A percentile compares a stretch with the other conserved stretches of the same genome.
These are phyloP conservation scores for Prosopis cineraria DNA, from an alignment of 306 rosid genomes.

Conservation along the genomic window DNA sequence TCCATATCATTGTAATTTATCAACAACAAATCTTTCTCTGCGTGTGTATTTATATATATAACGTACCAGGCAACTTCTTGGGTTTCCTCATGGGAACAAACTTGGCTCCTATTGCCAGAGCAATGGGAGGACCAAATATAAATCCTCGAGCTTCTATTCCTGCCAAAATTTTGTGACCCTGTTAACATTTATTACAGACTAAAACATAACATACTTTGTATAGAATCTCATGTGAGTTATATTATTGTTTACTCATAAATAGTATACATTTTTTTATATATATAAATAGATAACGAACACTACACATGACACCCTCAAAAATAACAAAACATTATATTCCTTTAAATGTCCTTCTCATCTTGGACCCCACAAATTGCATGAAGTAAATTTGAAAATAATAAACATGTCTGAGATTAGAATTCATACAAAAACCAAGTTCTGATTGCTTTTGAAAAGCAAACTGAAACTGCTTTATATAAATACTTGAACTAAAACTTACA, in stretches of 20 bases:
- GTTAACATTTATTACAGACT: not conserved
- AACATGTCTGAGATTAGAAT: not conserved
- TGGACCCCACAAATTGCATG: not conserved
- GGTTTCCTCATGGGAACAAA: constrained; percentile 73
- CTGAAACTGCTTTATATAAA: too few relatives aligned
- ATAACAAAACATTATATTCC: not conserved
- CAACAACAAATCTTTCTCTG: too few relatives aligned
- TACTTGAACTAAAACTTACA: not conserved
- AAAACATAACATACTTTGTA: too few relatives aligned
- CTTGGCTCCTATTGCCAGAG: constrained; percentile 73
- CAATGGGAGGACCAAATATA: constrained; percentile 75
- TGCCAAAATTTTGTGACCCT: not conserved
- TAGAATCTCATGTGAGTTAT: too few relatives aligned
- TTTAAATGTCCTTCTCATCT: not conserved
- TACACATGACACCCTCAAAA: too few relatives aligned
- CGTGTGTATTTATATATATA: not conserved
- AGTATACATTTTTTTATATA: too few relatives aligned
- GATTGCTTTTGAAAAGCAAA: too few relatives aligned
- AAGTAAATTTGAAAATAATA: not conserved
- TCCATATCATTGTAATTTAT: too few relatives aligned
- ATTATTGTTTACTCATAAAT: too few relatives aligned
- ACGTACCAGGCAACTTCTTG: constrained; percentile 59
- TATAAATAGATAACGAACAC: not conserved
- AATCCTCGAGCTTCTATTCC: constrained; percentile 75
- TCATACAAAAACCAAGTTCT: not conserved